Evolutionary conservation across 768 basidiomycete species (phyloP).

Genomic region (Wakefieldia striispora): DNA sequence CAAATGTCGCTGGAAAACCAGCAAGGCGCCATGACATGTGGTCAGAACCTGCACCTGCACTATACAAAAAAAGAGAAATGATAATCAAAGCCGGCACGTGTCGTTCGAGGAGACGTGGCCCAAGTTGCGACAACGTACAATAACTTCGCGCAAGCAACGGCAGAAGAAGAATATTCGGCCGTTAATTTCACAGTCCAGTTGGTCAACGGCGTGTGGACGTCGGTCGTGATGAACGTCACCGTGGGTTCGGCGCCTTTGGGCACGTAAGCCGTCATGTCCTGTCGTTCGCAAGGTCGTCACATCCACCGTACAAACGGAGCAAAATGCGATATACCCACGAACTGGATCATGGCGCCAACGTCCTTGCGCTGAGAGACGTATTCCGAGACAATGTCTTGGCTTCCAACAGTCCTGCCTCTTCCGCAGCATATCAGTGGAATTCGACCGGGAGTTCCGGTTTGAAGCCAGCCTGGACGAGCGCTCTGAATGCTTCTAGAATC

Average conservation of each 20-base stretch:
- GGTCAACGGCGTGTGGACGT: slow-evolving; percentile 47
- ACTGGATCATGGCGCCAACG: slow-evolving; percentile 50
- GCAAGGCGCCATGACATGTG: slow-evolving; percentile 46
- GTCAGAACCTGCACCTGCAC: slow-evolving; percentile 42
- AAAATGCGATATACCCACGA: slow-evolving; percentile 32
- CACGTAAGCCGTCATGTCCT: slow-evolving; percentile 40
- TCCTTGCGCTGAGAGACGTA: slow-evolving; percentile 45
- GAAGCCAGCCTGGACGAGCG: slow-evolving; percentile 66
- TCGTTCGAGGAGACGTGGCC: too few relatives aligned
- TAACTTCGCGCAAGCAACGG: slow-evolving; percentile 14
- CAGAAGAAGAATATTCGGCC: slow-evolving; percentile 28
- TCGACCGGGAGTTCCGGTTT: slow-evolving; percentile 64
- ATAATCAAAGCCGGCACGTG: too few relatives aligned
- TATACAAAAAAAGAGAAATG: neutral
- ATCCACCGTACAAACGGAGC: too few relatives aligned
- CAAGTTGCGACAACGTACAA: slow-evolving; percentile 30
- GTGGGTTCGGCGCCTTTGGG: slow-evolving; percentile 5
- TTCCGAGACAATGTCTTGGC: slow-evolving; percentile 50
- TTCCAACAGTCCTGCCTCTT: slow-evolving; percentile 38
- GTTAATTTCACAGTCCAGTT: slow-evolving; percentile 33
- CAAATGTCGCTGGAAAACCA: slow-evolving; percentile 42
- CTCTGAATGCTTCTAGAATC: slow-evolving; percentile 74
- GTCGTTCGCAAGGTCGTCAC: too few relatives aligned
- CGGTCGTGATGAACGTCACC: slow-evolving; percentile 32
- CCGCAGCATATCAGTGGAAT: slow-evolving; percentile 85